Conservation (phyloP, 192 early-diverging fungal genomes). For the Linnemannia hyalina region DNA sequence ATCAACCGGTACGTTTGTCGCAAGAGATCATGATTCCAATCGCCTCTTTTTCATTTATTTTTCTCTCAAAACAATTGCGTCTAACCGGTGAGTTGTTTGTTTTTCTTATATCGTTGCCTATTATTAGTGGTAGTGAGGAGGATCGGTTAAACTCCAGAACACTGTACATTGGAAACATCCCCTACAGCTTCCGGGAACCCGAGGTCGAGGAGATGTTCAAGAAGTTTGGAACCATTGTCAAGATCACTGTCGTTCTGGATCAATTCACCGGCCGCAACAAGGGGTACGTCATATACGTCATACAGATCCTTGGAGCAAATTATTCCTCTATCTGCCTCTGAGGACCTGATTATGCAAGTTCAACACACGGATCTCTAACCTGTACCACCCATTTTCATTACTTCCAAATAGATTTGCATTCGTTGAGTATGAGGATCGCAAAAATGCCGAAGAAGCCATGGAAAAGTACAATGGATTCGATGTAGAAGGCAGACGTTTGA, state of each 20-base stretch:
- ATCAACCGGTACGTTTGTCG: slow-evolving; percentile 57
- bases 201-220: slow-evolving; percentile 83
- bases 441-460: slow-evolving; percentile 73
- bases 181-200: slow-evolving; percentile 76
- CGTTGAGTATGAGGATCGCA: slow-evolving; percentile 78
- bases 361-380: neutral
- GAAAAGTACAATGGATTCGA: slow-evolving; percentile 72
- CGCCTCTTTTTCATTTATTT: neutral
- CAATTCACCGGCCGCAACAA: slow-evolving; percentile 83
- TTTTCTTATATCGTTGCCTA: slow-evolving; percentile 9
- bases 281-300: slow-evolving; percentile 66
- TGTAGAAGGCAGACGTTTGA: slow-evolving; percentile 68
- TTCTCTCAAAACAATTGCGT: neutral
- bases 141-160: slow-evolving; percentile 73
- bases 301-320: neutral
- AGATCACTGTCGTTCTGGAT: slow-evolving; percentile 81
- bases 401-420: slow-evolving; percentile 77
- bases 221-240: slow-evolving; percentile 74
- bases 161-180: slow-evolving; percentile 82
- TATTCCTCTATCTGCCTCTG: neutral
- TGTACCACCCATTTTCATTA: neutral
- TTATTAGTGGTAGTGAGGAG: slow-evolving; percentile 73
- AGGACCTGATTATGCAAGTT: neutral
- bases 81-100: neutral
- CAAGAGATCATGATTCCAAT: neutral